Evolutionary conservation across 345 rosid species (phyloP), one percentile per base, ranked within the genome.

Genomic region (Hypericum androsaemum): DNA sequence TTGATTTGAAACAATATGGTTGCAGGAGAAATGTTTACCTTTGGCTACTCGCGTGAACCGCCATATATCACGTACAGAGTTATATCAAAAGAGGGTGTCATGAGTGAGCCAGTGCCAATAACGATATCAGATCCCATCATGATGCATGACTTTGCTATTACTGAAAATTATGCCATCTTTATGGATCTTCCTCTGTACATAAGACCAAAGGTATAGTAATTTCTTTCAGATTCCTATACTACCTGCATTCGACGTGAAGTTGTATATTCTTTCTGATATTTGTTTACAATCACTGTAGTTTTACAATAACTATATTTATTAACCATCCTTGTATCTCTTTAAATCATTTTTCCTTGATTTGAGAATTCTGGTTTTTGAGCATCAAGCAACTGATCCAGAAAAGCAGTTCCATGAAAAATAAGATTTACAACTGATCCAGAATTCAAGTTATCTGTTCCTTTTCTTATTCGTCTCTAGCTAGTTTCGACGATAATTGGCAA

Each of bases 131-230:
- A 73, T 16, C 88, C 98, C 41, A 68, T 92, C 70, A 81, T 92
- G 95, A 92, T 92, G 94, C 98, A 92, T 63, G 96, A 92, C 77
- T 88, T 92, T 74, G 98, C 95, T 39, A 85, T 92, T 54, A 88
- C 98, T 36, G 94, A 87, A 71, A 78, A 78, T 63, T 92, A 84
- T 74, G 94, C 95, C 55, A 64, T 92, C 72, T 77, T 92, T 75
- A 62, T 92, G 95, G 96, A 92, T 71, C 94, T 88, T 66, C 96
- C 98, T 39, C 41, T 84, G 77, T 74, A 73, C 71, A 82, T 92
- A 73, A 80, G 80, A 63, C 95, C 87, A 45, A 78, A 87, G 96
- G 98, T 92, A 75, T 50, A 62, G 37, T 56, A 22, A 41, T n/a
- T 55, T 40, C 10, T 47, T 44, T 44, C 5, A n/a, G n/a, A 7